A percentile compares a stretch with the other conserved stretches of the same genome.
Conservation (phyloP, 179 eudicot genomes). For the Nepenthes alata region DNA sequence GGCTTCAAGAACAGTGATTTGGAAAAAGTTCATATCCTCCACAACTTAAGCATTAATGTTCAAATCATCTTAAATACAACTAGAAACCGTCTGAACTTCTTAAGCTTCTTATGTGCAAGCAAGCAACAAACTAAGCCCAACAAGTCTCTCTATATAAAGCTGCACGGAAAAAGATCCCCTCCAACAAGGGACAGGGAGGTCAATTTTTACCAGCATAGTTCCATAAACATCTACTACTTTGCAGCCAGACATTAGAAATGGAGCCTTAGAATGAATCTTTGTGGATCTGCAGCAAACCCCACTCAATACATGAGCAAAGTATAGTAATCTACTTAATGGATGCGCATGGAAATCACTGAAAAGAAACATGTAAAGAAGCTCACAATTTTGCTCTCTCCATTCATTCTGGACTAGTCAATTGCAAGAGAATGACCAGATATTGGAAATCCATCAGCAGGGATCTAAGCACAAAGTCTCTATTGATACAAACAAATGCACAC, state of each 20-base stretch:
- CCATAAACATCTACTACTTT: conserved; percentile 93
- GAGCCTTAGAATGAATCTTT: conserved; percentile 36
- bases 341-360: too few species aligned
- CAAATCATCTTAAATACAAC: too few species aligned
- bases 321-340: too few species aligned
- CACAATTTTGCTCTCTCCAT: conserved; percentile 96
- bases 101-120: too few species aligned
- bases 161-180: too few species aligned
- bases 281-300: conserved; percentile 19
- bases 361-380: conserved; percentile 7
- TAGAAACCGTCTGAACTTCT: too few species aligned
- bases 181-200: too few species aligned
- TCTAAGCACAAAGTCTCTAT: conserved; percentile 22
- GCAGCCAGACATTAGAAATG: conserved; percentile 91
- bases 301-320: neutral
- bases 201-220: conserved; percentile 62
- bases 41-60: too few species aligned
- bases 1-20: too few species aligned
- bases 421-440: conserved; percentile 75
- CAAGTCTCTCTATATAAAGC: too few species aligned
- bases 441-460: conserved; percentile 86
- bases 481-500: neutral
- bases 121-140: too few species aligned
- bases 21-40: too few species aligned
- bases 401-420: conserved; percentile 94